Evolutionary conservation across 306 rosid genomes (phyloP), one percentile per base, ranked within the genome.

Genomic region (Rosa chinensis): DNA sequence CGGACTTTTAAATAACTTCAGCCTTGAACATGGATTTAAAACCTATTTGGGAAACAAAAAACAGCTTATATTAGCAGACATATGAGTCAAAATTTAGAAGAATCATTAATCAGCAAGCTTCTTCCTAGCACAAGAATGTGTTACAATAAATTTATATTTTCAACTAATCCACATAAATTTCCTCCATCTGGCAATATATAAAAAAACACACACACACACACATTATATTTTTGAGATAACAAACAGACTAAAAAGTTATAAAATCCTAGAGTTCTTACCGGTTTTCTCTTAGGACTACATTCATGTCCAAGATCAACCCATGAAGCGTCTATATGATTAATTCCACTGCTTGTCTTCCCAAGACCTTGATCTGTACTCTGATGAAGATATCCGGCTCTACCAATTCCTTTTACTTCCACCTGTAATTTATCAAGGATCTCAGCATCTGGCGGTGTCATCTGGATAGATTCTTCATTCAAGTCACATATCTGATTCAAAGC

Each of bases 1-100:
- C 16, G 87, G 82, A 70, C 76, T 82, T 75, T 71, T 85, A 59
- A 84, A 87, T 74, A 84, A 59, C 80, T 89, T 87, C 71, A 83
- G 48, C 76, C 73, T 85, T 68, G 80, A 74, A 77, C 83, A 86
- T 45, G 89, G 90, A 78, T 89, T 81, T 53, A 87, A 64, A 72
- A 77, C 85, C 97, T 91, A 83, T 56, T 68, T 81, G 56, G 32
- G 67, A 75, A 77, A 12, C 44, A 73, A 67, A 73, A 62, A 45
- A 42, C 61, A 11, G 23, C 39, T 12, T 25, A 52, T 32, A 67
- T 75, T 40, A 74, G 77, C 61, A 21, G 44, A 69, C 81, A 62
- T 44, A 64, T n/a, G 10, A 18, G 64, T 21, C 40, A 43, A 45
- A 47, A 13, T 52, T 42, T 0, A 8, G 55, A 74, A 13, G 6